Base-by-base conservation (phyloP, 345 rosid genomes). In the Hypericum perforatum region DNA sequence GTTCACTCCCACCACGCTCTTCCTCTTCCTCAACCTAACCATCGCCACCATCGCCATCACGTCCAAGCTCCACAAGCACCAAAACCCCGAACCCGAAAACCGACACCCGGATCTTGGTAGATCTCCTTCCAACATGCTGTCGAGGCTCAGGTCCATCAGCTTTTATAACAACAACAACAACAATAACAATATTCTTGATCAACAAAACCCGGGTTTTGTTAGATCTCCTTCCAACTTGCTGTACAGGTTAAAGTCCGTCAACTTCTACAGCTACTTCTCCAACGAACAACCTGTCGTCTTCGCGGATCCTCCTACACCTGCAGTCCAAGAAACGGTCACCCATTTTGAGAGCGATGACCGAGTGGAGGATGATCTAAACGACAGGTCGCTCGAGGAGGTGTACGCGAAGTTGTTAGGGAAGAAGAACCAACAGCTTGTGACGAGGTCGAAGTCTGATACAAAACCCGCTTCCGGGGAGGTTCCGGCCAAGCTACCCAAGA, bases 1-100 rank as follows among this genome's bases (percentile, higher is more conserved):
- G 91, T 78, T 78, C 41, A 84, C 94, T 9, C 90, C 95, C 0
- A 64, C 91, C 32, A 78, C 81, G 9, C 83, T 85, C 40, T 82
- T 89, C 49, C 57, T 82, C 57, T 63, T 89, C 74, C 91, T 89
- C 69, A 82, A 85, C 62, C 46, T 88, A 52, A 65, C 79, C 77
- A 82, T 89, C 41, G 89, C 83, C 59, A 79, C 95, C 64, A 82
- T 89, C 50, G 69, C 60, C 64, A 52, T 85, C n/a, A 70, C 74
- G 54, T 87, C 98, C 1, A 60, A 43, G n/a, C 56, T 66, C 45
- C 44, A 63, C 54, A 45, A 46, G 7, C 12, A 46, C 8, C 50
- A 46, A 14, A 9, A 16, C 32, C 32, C 22, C 39, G 49, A 41
- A 44, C 53, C 5, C 65, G 57, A n/a, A 29, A 66, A 5, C 49